A percentile compares a stretch with the other conserved stretches of the same genome.
phyloP scores from a whole-genome alignment of 495 filamentous ascomycete species.

The Cudoniella acicularis region DNA sequence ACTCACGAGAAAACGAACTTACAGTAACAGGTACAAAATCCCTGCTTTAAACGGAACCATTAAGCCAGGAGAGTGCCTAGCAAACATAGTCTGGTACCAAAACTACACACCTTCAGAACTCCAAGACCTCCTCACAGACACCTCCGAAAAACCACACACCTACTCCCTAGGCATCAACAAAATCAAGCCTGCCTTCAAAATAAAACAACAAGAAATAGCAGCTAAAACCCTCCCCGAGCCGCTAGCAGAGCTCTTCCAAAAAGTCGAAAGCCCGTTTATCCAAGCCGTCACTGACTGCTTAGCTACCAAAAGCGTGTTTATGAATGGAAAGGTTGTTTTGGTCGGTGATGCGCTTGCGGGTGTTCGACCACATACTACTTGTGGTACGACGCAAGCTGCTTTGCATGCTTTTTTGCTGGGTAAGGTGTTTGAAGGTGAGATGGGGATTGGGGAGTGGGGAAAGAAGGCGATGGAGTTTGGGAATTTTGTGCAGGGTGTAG shows the following conservation, averaged over 20 bases:
- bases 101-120: slow-evolving; percentile 43
- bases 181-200: slow-evolving; percentile 38
- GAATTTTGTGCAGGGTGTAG: slow-evolving; percentile 38
- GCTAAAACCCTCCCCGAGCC: slow-evolving; percentile 41
- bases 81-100: slow-evolving; percentile 56
- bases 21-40: slow-evolving; percentile 41
- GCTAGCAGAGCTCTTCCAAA: slow-evolving; percentile 48
- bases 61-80: slow-evolving; percentile 40
- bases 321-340: slow-evolving; percentile 45
- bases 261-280: slow-evolving; percentile 46
- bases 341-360: slow-evolving; percentile 53
- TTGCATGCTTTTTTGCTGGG: slow-evolving; percentile 41
- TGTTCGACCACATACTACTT: slow-evolving; percentile 52
- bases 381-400: slow-evolving; percentile 46
- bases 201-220: slow-evolving; percentile 41
- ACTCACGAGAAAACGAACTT: background rate
- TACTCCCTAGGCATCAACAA: slow-evolving; percentile 45
- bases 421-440: slow-evolving; percentile 37
- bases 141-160: slow-evolving; percentile 36
- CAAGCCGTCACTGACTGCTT: slow-evolving; percentile 54
- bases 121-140: slow-evolving; percentile 49
- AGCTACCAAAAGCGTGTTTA: slow-evolving; percentile 37
- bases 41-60: slow-evolving; percentile 44
- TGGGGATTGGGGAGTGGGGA: slow-evolving; percentile 35
- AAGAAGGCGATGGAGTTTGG: slow-evolving; percentile 42